These are phyloP conservation scores for Aphanomyces astaci DNA, from an alignment of 352 stramenopile genomes.

Conservation along the genomic window DNA sequence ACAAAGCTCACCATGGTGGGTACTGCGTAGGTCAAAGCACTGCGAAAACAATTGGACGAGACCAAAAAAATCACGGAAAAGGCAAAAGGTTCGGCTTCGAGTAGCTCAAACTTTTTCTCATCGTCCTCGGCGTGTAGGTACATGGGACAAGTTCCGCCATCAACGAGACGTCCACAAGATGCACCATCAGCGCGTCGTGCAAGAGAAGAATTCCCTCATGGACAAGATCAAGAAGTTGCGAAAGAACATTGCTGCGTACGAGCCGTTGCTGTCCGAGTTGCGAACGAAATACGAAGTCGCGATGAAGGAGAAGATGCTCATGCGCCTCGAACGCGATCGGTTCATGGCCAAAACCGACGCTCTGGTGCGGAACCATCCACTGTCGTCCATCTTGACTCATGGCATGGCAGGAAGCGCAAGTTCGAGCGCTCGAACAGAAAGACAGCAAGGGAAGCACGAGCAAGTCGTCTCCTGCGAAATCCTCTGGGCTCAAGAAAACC, in stretches of 20 bases:
- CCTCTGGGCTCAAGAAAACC: conserved; percentile 35
- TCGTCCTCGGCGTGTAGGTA: conserved; percentile 37
- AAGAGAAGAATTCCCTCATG: conserved; percentile 91
- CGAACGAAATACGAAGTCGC: conserved; percentile 91
- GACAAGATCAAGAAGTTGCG: conserved; percentile 88
- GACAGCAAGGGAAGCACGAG: conserved; percentile 7
- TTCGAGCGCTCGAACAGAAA: conserved; percentile 17
- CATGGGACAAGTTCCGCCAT: conserved; percentile 94
- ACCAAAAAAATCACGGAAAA: conserved; percentile 84
- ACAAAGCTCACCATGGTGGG: background rate
- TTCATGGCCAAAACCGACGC: conserved; percentile 81
- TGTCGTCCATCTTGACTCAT: no score
- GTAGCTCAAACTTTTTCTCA: background rate
- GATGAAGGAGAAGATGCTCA: conserved; percentile 97
- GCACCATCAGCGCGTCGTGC: conserved; percentile 91
- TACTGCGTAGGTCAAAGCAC: conserved; percentile 48
- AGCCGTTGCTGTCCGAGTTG: conserved; percentile 89
- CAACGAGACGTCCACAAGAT: conserved; percentile 94
- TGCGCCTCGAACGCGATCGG: conserved; percentile 89
- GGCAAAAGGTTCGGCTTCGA: conserved; percentile 42
- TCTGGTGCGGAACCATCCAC: conserved; percentile 61
- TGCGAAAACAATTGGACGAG: conserved; percentile 80
- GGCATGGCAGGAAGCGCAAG: conserved; percentile 27
- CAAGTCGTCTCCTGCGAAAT: conserved; percentile 21
- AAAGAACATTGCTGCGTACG: conserved; percentile 86